Evolutionary conservation across 192 early-diverging fungal species (phyloP), one percentile per base, ranked within the genome.

Genomic region (Backusella westeae): DNA sequence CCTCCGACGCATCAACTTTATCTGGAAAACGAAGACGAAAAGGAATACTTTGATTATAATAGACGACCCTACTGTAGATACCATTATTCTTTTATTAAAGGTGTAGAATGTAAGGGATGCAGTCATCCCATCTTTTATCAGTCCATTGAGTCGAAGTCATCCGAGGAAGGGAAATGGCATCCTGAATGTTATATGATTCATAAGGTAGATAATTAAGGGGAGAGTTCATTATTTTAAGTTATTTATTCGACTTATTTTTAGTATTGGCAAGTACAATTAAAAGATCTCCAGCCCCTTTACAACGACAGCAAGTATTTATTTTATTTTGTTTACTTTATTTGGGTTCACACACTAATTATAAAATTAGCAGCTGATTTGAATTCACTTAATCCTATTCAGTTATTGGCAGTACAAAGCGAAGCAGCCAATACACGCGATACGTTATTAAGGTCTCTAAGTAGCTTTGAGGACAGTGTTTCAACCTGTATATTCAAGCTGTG

Each of bases 181-280:
- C 93, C 94, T 5, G 91, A 94, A 77, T 96, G 95, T 80, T 96
- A 95, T 85, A 96, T 96, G 94, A 94, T 96, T 67, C 92, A 91
- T 82, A 94, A 94, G 85, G 88, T 90, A 42, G 19, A 67, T 34
- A 35, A 35, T 35, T 34, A 68, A 68, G 12, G 4, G 9, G 6
- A 19, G 19, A 15, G 39, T 41, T 17, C 15, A 34, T 29, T 66
- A 34, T 3, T 32, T 32, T 32, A 32, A 66, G 29, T 14, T 56
- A 74, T 66, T 74, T 65, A 35, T 74, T 66, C 26, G 66, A 74
- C 73, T 36, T 26, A 46, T 67, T 49, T 65, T 42, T 75, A 52
- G 39, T 53, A 76, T 39, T 63, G 23, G 49, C 69, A 63, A 32
- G 70, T 71, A 46, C 36, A 71, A 71, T 71, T 71, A 46, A 49